Conservation (phyloP, 2,329 filamentous ascomycete genomes). For the Samsoniella hepiali region DNA sequence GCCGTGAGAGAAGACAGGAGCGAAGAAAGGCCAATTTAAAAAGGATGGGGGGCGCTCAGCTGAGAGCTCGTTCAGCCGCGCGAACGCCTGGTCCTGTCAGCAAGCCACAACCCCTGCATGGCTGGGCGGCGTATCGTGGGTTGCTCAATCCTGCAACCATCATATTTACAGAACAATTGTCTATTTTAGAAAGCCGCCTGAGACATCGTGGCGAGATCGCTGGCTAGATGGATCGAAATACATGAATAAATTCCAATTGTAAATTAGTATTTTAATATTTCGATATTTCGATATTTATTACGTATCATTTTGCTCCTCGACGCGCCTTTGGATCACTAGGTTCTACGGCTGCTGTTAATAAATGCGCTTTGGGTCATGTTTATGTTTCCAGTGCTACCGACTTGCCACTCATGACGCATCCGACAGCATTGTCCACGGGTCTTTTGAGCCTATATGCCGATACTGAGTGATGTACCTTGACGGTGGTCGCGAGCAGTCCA, state of each 20-base stretch:
- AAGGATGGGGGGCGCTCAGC: conserved; percentile 1
- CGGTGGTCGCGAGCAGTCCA: conserved; percentile 4
- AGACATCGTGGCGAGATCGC: too few species aligned
- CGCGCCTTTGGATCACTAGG: too few species aligned
- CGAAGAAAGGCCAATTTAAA: conserved; percentile 1
- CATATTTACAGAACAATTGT: too few species aligned
- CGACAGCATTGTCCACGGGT: conserved; percentile 1
- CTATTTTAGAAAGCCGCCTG: too few species aligned
- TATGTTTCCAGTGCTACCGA: background rate
- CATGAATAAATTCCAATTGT: too few species aligned
- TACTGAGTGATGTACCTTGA: conserved; percentile 2
- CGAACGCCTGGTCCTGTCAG: background rate
- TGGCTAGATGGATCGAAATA: too few species aligned
- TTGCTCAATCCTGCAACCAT: background rate
- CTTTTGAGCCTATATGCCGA: conserved; percentile 6
- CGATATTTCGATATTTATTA: too few species aligned
- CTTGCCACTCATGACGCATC: background rate
- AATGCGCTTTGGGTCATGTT: background rate
- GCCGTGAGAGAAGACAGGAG: too few species aligned
- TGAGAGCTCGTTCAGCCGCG: conserved; percentile 16
- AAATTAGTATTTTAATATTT: too few species aligned
- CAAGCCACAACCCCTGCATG: conserved; percentile 3
- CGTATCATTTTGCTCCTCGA: too few species aligned
- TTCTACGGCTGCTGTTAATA: background rate
- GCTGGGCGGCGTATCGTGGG: background rate